A percentile compares a stretch with the other conserved stretches of the same genome.
These are phyloP conservation scores for Gorgonomyces haynaldii DNA, from an alignment of 192 early-diverging fungal genomes.

Conservation along the genomic window DNA sequence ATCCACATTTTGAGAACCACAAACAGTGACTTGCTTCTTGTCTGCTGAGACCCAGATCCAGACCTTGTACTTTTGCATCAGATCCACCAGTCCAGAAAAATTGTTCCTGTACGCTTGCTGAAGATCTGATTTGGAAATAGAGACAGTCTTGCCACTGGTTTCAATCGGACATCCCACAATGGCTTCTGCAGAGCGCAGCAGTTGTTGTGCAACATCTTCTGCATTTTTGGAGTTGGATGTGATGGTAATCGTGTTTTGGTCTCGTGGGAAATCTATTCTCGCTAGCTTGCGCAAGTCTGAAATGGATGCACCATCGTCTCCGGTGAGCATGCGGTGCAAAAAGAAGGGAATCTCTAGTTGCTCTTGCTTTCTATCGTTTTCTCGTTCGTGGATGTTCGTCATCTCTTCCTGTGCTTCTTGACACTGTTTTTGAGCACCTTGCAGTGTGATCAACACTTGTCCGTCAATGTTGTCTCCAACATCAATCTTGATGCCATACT, in stretches of 20 bases:
- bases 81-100: constrained; percentile 20
- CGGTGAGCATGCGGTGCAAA: constrained; percentile 72
- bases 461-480: constrained; percentile 22
- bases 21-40: too few relatives aligned
- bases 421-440: constrained; percentile 27
- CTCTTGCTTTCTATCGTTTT: background rate
- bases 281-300: constrained; percentile 49
- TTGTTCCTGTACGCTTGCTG: constrained; percentile 18
- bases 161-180: background rate
- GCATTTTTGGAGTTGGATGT: constrained; percentile 14
- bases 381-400: background rate
- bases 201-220: background rate
- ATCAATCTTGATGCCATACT: constrained; percentile 59
- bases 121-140: constrained; percentile 27
- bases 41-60: constrained; percentile 24
- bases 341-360: constrained; percentile 55
- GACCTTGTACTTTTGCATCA: constrained; percentile 23
- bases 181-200: background rate
- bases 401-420: background rate
- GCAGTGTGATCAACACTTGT: constrained; percentile 22
- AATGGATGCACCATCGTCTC: constrained; percentile 60
- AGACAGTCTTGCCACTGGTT: constrained; percentile 2
- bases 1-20: too few relatives aligned
- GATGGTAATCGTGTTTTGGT: constrained; percentile 20
- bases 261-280: constrained; percentile 12